A percentile compares a stretch with the other conserved stretches of the same genome.
These are phyloP conservation scores for Lentinula boryana DNA, from an alignment of 768 basidiomycete species.

Conservation along the genomic window DNA sequence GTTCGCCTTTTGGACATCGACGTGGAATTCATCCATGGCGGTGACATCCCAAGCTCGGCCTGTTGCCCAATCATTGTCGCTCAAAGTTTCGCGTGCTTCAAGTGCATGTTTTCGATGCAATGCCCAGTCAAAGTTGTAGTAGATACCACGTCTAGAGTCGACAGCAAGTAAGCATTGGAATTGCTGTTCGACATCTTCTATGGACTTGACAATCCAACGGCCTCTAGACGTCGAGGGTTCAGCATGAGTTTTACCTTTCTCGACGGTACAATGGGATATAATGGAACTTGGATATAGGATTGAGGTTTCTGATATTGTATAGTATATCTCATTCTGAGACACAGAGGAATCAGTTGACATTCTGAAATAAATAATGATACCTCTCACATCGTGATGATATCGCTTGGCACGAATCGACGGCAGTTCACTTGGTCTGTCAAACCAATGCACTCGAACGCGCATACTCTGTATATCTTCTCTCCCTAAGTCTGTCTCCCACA, in stretches of 20 bases:
- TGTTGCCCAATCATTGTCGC: slow-evolving; percentile 25
- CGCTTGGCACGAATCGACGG: slow-evolving; percentile 54
- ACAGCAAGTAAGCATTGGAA: slow-evolving; percentile 60
- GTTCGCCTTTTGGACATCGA: background rate
- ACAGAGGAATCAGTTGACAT: background rate
- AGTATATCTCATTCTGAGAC: slow-evolving; percentile 76
- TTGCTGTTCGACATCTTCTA: slow-evolving; percentile 18
- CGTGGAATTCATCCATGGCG: background rate
- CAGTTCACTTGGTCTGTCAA: slow-evolving; percentile 60
- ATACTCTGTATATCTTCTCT: slow-evolving; percentile 33
- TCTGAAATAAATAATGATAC: background rate
- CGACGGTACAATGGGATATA: slow-evolving; percentile 44
- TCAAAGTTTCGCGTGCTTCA: slow-evolving; percentile 21
- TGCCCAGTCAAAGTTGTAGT: slow-evolving; percentile 59
- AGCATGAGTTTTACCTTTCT: slow-evolving; percentile 20
- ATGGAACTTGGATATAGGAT: slow-evolving; percentile 47
- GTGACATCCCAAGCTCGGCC: slow-evolving; percentile 44
- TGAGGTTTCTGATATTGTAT: slow-evolving; percentile 44
- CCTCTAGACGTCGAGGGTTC: slow-evolving; percentile 8
- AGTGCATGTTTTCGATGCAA: slow-evolving; percentile 37
- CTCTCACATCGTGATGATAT: slow-evolving; percentile 50
- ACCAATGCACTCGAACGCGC: slow-evolving; percentile 70
- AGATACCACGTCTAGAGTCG: slow-evolving; percentile 52
- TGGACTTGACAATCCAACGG: background rate
- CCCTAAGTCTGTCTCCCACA: slow-evolving; percentile 48